These are phyloP conservation scores for Microstroma glucosiphilum DNA, from an alignment of 1,284 basidiomycete species.

Conservation along the genomic window DNA sequence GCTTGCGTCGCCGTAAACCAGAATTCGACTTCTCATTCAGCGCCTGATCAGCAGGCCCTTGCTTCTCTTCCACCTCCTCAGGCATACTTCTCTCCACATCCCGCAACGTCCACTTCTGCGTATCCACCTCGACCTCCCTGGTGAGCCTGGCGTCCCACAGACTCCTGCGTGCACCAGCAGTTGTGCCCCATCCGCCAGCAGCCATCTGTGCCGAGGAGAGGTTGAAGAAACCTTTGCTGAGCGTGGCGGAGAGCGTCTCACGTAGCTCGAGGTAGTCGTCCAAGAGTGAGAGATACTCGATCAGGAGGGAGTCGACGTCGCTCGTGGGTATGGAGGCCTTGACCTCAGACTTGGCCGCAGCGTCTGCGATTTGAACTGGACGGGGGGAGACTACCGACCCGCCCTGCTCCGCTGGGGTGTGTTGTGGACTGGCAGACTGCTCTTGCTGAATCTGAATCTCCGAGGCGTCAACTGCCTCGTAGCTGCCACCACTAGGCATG, in stretches of 20 bases:
- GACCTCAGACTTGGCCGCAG: not conserved
- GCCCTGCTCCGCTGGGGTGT: not conserved
- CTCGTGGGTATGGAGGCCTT: too few species aligned
- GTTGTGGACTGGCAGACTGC: not conserved
- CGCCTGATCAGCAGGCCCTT: not conserved
- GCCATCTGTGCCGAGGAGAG: conserved; percentile 10
- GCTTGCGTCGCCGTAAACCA: too few species aligned
- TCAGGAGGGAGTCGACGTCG: not conserved
- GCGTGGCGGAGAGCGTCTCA: not conserved
- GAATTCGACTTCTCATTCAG: not conserved
- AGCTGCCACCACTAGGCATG: not conserved
- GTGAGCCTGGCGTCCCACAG: not conserved
- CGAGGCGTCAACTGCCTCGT: not conserved
- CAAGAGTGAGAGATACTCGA: conserved; percentile 8
- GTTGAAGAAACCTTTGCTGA: conserved; percentile 7
- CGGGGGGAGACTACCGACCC: not conserved
- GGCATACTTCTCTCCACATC: conserved; percentile 4
- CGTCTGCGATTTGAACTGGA: not conserved
- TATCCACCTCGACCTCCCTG: not conserved
- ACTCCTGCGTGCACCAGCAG: conserved; percentile 1
- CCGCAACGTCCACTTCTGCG: not conserved
- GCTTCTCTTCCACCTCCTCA: conserved; percentile 10
- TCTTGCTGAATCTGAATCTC: not conserved
- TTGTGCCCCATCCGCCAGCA: conserved; percentile 5
- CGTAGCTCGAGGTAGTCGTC: conserved; percentile 12